These are phyloP conservation scores for Salicornia ramosissima DNA, from an alignment of 148 eudicot genomes.

Conservation along the genomic window DNA sequence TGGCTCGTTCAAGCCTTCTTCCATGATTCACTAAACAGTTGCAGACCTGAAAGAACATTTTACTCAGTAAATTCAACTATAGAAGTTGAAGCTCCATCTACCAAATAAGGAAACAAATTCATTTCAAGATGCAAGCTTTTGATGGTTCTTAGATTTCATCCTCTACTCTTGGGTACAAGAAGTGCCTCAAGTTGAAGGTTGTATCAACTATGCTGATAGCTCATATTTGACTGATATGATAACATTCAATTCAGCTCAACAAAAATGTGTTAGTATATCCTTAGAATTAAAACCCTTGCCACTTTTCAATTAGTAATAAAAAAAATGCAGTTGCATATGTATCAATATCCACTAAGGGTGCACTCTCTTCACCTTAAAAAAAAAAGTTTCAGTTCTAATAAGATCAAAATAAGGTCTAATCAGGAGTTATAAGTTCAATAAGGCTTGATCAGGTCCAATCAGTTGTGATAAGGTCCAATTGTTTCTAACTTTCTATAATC, in stretches of 20 bases:
- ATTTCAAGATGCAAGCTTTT: background rate
- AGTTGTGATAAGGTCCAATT: too few relatives aligned
- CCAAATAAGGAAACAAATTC: background rate
- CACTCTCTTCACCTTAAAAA: too few relatives aligned
- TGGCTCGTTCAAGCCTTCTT: conserved; percentile 50
- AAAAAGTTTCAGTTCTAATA: too few relatives aligned
- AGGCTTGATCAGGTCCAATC: too few relatives aligned
- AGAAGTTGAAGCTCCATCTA: background rate
- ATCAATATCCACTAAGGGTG: too few relatives aligned
- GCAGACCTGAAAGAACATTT: conserved; percentile 17
- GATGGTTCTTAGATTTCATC: background rate
- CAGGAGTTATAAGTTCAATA: too few relatives aligned
- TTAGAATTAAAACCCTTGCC: background rate
- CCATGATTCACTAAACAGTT: conserved; percentile 38
- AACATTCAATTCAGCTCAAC: background rate
- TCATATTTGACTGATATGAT: background rate
- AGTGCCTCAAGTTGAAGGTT: background rate
- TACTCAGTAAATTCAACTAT: too few relatives aligned
- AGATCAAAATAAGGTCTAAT: too few relatives aligned
- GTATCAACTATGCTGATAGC: background rate
- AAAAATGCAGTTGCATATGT: too few relatives aligned
- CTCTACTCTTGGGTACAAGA: background rate
- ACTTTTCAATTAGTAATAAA: background rate
- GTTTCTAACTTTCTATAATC: too few relatives aligned
- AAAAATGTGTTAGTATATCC: background rate